These are phyloP conservation scores for Leucogyrophana mollusca DNA, from an alignment of 768 basidiomycete species.

Conservation along the genomic window DNA sequence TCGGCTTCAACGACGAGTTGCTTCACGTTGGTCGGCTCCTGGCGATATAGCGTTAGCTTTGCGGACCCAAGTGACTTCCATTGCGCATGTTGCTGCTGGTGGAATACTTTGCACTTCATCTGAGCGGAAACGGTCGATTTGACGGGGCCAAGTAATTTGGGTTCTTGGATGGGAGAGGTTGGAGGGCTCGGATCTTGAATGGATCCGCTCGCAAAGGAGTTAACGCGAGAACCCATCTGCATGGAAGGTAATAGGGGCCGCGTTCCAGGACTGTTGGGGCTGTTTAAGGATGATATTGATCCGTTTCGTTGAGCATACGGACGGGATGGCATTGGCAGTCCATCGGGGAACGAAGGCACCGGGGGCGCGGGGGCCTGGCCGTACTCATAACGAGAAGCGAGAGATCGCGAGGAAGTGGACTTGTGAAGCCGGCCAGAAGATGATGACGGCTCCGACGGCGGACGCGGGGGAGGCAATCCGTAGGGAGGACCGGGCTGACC, in stretches of 20 bases:
- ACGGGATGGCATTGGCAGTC: constrained; percentile 28
- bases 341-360: constrained; percentile 36
- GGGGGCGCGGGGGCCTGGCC: constrained; percentile 29
- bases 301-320: constrained; percentile 18
- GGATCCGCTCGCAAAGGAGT: constrained; percentile 51
- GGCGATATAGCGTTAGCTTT: constrained; percentile 81
- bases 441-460: constrained; percentile 45
- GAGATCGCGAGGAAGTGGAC: constrained; percentile 57
- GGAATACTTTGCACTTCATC: constrained; percentile 98
- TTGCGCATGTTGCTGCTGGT: constrained; percentile 93
- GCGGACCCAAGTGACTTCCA: constrained; percentile 96
- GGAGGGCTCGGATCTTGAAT: constrained; percentile 81
- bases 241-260: constrained; percentile 66
- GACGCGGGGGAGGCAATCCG: constrained; percentile 32
- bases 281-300: constrained; percentile 11
- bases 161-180: constrained; percentile 68
- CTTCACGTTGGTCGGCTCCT: constrained; percentile 86
- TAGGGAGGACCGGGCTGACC: constrained; percentile 12
- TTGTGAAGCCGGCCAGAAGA: constrained; percentile 39
- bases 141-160: constrained; percentile 59
- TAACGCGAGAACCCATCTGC: constrained; percentile 48
- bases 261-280: constrained; percentile 31
- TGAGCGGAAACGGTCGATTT: constrained; percentile 79
- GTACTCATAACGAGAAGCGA: constrained; percentile 47
- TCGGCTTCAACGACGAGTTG: constrained; percentile 95